phyloP scores from a whole-genome alignment of 1,284 basidiomycete species.

The Peniophora sp. region DNA sequence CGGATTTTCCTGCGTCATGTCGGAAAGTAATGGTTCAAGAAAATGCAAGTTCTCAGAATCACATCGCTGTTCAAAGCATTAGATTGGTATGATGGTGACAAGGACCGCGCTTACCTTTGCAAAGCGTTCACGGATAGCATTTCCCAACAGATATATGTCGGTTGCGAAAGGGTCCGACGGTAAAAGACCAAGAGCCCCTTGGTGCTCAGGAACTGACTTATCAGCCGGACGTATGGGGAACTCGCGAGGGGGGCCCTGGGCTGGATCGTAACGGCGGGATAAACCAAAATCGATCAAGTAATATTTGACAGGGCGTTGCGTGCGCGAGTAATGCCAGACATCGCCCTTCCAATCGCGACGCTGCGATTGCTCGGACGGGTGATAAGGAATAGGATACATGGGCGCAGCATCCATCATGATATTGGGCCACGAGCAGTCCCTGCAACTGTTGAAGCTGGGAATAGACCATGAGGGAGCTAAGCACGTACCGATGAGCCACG shows the following conservation, averaged over 20 bases:
- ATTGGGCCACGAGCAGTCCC: constrained; percentile 26
- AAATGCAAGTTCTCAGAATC: constrained; percentile 16
- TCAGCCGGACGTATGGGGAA: constrained; percentile 11
- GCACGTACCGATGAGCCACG: constrained; percentile 28
- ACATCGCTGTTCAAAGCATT: background rate
- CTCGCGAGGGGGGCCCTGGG: constrained; percentile 1
- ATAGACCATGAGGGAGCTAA: background rate
- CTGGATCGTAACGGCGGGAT: constrained; percentile 16
- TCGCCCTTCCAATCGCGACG: constrained; percentile 10
- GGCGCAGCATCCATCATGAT: constrained; percentile 26
- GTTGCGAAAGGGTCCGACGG: constrained; percentile 11
- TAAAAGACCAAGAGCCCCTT: background rate
- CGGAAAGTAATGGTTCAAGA: constrained; percentile 14
- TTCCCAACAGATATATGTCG: constrained; percentile 14
- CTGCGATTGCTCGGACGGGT: constrained; percentile 12
- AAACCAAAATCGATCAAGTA: constrained; percentile 26
- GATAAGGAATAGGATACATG: constrained; percentile 18
- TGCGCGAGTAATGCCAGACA: constrained; percentile 15
- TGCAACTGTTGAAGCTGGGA: constrained; percentile 9
- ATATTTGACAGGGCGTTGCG: constrained; percentile 18
- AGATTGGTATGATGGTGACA: no score
- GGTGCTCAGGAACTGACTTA: constrained; percentile 11
- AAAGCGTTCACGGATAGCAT: constrained; percentile 17
- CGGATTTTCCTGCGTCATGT: constrained; percentile 19
- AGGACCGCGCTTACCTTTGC: constrained; percentile 1